Base-by-base conservation (phyloP, 1,284 basidiomycete species). In the Coniferiporia sulphurascens region DNA sequence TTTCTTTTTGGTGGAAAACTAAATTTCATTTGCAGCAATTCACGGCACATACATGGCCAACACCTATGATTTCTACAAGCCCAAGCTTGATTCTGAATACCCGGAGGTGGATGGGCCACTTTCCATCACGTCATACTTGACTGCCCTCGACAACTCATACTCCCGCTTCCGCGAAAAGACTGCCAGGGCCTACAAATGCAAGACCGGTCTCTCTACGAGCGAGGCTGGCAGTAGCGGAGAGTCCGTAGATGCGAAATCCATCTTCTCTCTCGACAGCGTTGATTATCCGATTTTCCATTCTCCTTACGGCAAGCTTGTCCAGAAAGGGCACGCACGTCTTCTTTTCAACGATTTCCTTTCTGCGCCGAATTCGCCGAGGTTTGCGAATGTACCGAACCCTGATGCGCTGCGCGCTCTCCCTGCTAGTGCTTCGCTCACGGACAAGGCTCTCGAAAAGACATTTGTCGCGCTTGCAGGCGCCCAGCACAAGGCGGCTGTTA, bases 11-110 rank as follows among this genome's bases (percentile, higher is more conserved):
- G 78, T 92, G 93, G 96, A 75, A 80, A 93, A 84, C 19, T 38
- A 12, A 56, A 38, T 48, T 48, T 41, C 7, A 17, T 55, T 55
- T 65, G n/a, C 71, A 97, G 94, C 96, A 66, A 84, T 95, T 65
- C 97, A 98, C 76, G 96, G 96, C 52, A 94, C 89, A 56, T 93
- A 97, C 81, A 98, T 99, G 90, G 88, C 89, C 67, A 97, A 99
- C 80, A 92, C 89, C 1, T 98, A 96, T 78, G 95, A 98, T 78
- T 97, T 97, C 74, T 97, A 95, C 87, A 98, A 98, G 80, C 95
- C 95, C 59, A 89, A 93, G 64, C 85, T 97, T 22, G 85, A 87
- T 60, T 93, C 91, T 15, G 94, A 96, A 74, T 95, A 98, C 78
- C 96, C 96, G 64, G 91, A 93, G 69, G 97, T 99, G 58, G 96